Percentiles rank a stretch among this genome's conserved stretches.
These are phyloP conservation scores for Aspergillus caelatus DNA, from an alignment of 2,329 filamentous ascomycete genomes.

Conservation along the genomic window DNA sequence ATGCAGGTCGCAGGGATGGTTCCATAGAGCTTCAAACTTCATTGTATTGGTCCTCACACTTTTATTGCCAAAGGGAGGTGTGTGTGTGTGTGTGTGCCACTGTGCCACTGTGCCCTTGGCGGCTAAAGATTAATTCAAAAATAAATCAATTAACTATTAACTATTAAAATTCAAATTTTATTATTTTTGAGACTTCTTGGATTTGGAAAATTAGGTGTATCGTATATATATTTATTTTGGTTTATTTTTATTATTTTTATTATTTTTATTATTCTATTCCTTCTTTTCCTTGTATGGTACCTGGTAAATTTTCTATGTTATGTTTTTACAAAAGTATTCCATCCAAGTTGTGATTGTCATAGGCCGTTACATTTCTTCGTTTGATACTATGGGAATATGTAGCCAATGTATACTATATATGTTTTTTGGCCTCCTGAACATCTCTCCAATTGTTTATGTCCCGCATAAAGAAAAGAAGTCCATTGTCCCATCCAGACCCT, in stretches of 20 bases:
- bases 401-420: slow-evolving; percentile 8
- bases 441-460: slow-evolving; percentile 19
- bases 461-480: slow-evolving; percentile 19
- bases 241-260: not conserved
- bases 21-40: slow-evolving; percentile 4
- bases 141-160: not conserved
- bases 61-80: not conserved
- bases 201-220: no score
- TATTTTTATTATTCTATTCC: not conserved
- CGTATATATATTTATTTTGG: not conserved
- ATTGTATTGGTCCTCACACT: not conserved
- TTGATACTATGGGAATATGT: not conserved
- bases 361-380: slow-evolving; percentile 1
- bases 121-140: not conserved
- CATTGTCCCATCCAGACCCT: not conserved
- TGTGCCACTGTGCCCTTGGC: not conserved
- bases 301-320: slow-evolving; percentile 2
- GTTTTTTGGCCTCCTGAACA: not conserved
- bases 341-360: not conserved
- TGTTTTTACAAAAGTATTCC: not conserved
- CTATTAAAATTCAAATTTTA: not conserved
- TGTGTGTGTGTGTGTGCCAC: no score
- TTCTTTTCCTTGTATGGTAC: not conserved
- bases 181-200: not conserved
- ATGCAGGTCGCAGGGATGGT: slow-evolving; percentile 8